Evolutionary conservation across 2,329 filamentous ascomycete genomes (phyloP).

Genomic region (Diaporthe citrichinensis): DNA sequence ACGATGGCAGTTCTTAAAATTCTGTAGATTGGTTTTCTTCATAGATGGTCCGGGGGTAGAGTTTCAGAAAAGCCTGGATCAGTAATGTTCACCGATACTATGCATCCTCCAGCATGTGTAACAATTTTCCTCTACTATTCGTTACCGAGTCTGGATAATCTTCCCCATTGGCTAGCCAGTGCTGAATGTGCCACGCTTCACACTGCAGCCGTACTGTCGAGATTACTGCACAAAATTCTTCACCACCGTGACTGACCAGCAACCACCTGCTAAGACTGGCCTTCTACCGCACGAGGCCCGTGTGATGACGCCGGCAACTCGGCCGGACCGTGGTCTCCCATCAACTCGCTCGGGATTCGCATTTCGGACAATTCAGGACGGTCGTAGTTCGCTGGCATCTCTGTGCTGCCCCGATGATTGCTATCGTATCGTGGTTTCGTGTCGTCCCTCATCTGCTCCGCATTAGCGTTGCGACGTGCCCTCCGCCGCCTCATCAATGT

Average conservation of each 20-base stretch:
- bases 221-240: not conserved
- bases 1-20: not conserved
- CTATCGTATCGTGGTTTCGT: not conserved
- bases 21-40: not conserved
- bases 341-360: not conserved
- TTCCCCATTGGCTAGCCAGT: too few species aligned
- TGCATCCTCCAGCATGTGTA: not conserved
- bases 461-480: not conserved
- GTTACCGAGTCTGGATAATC: too few species aligned
- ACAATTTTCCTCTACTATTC: not conserved
- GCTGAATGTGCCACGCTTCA: too few species aligned
- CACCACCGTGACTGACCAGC: too few species aligned
- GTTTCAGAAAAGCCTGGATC: not conserved
- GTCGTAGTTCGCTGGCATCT: not conserved
- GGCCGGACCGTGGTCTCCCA: not conserved
- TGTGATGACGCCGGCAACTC: not conserved
- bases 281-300: too few species aligned
- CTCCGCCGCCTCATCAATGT: not conserved
- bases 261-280: not conserved
- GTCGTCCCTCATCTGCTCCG: not conserved
- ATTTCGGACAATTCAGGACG: not conserved
- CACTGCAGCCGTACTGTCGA: too few species aligned
- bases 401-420: not conserved
- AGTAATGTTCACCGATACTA: not conserved
- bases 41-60: slow-evolving; percentile 1